Percentiles rank a stretch among this genome's conserved stretches.
These are phyloP conservation scores for Claviceps pazoutovae DNA, from an alignment of 2,329 filamentous ascomycete genomes.

Conservation along the genomic window DNA sequence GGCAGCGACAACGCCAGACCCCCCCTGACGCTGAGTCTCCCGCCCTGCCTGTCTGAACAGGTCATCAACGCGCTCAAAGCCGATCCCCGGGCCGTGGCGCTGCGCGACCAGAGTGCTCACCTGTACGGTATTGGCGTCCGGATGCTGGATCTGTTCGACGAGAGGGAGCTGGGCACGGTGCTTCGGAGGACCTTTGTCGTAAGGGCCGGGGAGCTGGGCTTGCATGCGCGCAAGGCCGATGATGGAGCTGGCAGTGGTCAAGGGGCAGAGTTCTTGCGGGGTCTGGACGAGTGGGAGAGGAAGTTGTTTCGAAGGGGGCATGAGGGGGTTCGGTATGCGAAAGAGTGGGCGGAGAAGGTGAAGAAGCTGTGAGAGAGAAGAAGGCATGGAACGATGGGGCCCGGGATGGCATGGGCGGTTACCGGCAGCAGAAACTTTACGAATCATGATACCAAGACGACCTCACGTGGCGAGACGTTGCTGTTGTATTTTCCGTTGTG, in stretches of 20 bases:
- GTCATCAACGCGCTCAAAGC: constrained; percentile 86
- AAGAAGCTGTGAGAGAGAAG: constrained; percentile 18
- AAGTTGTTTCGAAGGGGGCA: constrained; percentile 60
- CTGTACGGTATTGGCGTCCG: constrained; percentile 78
- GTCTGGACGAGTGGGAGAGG: constrained; percentile 82
- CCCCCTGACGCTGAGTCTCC: constrained; percentile 69
- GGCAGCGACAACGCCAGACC: constrained; percentile 33
- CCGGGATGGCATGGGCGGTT: no score
- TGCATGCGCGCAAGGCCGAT: constrained; percentile 78
- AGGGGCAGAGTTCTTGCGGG: constrained; percentile 69
- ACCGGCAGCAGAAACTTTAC: neutral
- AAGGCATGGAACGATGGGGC: no score
- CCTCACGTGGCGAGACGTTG: no score
- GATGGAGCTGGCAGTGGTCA: constrained; percentile 43
- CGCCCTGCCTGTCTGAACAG: constrained; percentile 58
- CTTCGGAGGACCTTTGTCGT: constrained; percentile 67
- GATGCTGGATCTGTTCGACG: constrained; percentile 83
- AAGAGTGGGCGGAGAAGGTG: constrained; percentile 54
- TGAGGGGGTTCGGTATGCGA: constrained; percentile 55
- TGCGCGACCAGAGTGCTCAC: constrained; percentile 70
- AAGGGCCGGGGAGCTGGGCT: constrained; percentile 66
- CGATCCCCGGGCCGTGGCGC: constrained; percentile 70
- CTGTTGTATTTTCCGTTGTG: no score
- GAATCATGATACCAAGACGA: neutral
- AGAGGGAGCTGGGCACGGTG: constrained; percentile 60